Percentiles rank a stretch among this genome's conserved stretches.
Evolutionary conservation across 2,329 filamentous ascomycete species (phyloP).

Genomic region (Ophiosphaerella korrae): DNA sequence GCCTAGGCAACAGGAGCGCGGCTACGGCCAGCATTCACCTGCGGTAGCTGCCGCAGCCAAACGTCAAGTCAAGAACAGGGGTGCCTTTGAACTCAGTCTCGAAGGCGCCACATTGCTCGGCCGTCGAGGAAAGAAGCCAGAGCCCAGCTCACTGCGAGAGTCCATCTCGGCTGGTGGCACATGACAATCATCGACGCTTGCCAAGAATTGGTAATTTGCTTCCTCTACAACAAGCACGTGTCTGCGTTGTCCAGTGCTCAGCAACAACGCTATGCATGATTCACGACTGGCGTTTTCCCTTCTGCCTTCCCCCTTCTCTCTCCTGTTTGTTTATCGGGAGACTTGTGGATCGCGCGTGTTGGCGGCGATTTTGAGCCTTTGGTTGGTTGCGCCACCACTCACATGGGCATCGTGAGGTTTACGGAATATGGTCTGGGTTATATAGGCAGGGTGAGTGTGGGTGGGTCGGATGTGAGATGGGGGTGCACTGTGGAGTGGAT

Average conservation of each 20-base stretch:
- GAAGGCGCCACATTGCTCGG: constrained; percentile 90
- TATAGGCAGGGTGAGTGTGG: no score
- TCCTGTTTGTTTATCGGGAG: no score
- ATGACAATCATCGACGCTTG: constrained; percentile 38
- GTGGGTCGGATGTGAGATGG: no score
- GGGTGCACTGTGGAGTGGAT: no score
- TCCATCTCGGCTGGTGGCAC: constrained; percentile 44
- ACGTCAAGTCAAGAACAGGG: constrained; percentile 77
- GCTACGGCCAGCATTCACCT: constrained; percentile 89
- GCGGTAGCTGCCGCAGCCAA: constrained; percentile 82
- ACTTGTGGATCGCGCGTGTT: no score
- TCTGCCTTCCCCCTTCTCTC: background rate
- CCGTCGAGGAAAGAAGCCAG: constrained; percentile 62
- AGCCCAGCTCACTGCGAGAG: constrained; percentile 54
- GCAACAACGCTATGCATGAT: background rate
- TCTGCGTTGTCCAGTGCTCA: background rate
- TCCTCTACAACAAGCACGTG: background rate
- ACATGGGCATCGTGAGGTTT: constrained; percentile 13
- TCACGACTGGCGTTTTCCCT: background rate
- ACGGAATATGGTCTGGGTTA: constrained; percentile 8
- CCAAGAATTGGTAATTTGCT: constrained; percentile 36
- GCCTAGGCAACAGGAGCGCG: constrained; percentile 59
- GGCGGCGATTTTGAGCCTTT: no score
- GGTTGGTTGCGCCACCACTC: background rate
- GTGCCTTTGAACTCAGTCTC: constrained; percentile 88